A percentile compares a stretch with the other conserved stretches of the same genome.
These are phyloP conservation scores for Trichosporon coremiiforme DNA, from an alignment of 1,284 basidiomycete species.

Conservation along the genomic window DNA sequence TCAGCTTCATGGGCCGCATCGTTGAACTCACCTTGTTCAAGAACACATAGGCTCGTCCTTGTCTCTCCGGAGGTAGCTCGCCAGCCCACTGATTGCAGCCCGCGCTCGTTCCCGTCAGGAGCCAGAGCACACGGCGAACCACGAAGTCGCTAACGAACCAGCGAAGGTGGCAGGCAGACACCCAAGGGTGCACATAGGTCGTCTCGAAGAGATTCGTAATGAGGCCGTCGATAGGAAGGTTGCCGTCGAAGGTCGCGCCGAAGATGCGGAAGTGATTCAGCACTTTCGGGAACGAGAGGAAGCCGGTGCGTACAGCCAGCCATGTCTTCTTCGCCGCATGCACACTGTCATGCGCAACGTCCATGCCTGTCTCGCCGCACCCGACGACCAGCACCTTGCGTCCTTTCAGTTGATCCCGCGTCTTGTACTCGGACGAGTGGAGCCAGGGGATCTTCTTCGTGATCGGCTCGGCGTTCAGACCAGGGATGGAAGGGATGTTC, in stretches of 20 bases:
- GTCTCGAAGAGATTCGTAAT: slow-evolving; percentile 54
- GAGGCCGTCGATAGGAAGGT: slow-evolving; percentile 63
- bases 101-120: slow-evolving; percentile 65
- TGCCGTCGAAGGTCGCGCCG: slow-evolving; percentile 60
- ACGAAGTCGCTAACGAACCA: slow-evolving; percentile 70
- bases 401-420: slow-evolving; percentile 59
- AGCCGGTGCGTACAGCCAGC: slow-evolving; percentile 62
- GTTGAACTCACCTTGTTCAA: slow-evolving; percentile 49
- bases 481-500: slow-evolving; percentile 60
- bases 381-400: slow-evolving; percentile 64
- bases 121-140: slow-evolving; percentile 66
- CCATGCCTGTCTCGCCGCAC: slow-evolving; percentile 69
- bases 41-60: slow-evolving; percentile 62
- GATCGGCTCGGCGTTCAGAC: slow-evolving; percentile 53
- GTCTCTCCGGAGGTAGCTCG: slow-evolving; percentile 63
- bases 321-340: slow-evolving; percentile 62
- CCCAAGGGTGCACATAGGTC: slow-evolving; percentile 61
- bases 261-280: slow-evolving; percentile 67
- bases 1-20: not conserved
- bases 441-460: slow-evolving; percentile 55
- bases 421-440: slow-evolving; percentile 64
- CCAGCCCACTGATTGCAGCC: slow-evolving; percentile 72
- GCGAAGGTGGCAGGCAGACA: slow-evolving; percentile 62
- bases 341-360: slow-evolving; percentile 62
- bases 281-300: slow-evolving; percentile 67